Conservation (phyloP, 495 filamentous ascomycete genomes). For the Penicillium canariense region DNA sequence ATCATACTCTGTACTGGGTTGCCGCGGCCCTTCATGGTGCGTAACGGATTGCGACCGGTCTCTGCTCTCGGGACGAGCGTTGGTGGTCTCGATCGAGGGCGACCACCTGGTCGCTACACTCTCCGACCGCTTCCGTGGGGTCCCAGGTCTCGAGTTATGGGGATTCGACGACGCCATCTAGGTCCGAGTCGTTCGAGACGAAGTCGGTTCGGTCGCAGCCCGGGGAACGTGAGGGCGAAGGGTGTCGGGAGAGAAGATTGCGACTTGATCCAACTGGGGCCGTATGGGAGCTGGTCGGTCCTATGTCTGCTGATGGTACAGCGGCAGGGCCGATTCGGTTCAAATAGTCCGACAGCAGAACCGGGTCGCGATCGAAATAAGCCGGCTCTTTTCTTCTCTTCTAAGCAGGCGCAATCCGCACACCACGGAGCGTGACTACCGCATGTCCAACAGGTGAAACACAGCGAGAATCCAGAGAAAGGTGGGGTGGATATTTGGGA, state of each 20-base stretch:
- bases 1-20: slow-evolving; percentile 19
- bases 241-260: neutral
- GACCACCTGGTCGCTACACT: slow-evolving; percentile 10
- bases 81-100: neutral
- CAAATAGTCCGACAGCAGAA: neutral
- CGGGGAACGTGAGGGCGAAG: neutral
- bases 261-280: neutral
- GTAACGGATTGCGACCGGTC: slow-evolving; percentile 23
- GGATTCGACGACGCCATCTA: slow-evolving; percentile 13
- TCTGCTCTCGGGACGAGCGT: slow-evolving; percentile 6
- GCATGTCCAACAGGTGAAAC: slow-evolving; percentile 4
- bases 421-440: neutral
- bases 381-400: too few species aligned
- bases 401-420: neutral
- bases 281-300: neutral
- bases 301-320: too few species aligned
- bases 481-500: slow-evolving; percentile 6
- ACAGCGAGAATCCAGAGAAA: neutral
- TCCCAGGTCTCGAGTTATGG: slow-evolving; percentile 8
- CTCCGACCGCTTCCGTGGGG: slow-evolving; percentile 19
- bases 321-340: too few species aligned
- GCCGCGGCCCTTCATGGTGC: slow-evolving; percentile 5
- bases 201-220: neutral
- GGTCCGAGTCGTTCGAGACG: neutral
- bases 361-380: neutral